These are phyloP conservation scores for Phytophthora hybrid DNA, from an alignment of 352 stramenopile species.

Conservation along the genomic window DNA sequence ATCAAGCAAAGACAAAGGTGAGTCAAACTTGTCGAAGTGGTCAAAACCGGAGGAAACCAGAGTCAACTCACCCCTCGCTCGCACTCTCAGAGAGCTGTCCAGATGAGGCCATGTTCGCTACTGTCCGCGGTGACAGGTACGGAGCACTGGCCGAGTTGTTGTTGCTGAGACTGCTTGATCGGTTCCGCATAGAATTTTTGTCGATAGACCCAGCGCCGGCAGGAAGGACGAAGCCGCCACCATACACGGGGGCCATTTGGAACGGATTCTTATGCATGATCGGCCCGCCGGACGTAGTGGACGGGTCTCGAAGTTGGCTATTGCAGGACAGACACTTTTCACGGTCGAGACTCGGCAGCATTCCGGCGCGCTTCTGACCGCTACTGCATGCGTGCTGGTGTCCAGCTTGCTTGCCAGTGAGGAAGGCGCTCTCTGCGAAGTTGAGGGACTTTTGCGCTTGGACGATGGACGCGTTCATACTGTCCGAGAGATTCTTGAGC, in stretches of 20 bases:
- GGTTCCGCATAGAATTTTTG: constrained; percentile 45
- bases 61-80: constrained; percentile 67
- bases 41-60: not conserved
- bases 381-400: constrained; percentile 50
- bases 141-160: constrained; percentile 57
- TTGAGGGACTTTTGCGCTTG: constrained; percentile 69
- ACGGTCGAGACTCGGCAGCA: constrained; percentile 79
- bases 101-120: constrained; percentile 30
- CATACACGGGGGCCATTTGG: constrained; percentile 71
- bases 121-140: constrained; percentile 40
- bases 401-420: constrained; percentile 74
- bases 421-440: constrained; percentile 75
- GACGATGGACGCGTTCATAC: constrained; percentile 84
- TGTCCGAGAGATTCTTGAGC: constrained; percentile 81
- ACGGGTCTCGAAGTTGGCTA: constrained; percentile 62
- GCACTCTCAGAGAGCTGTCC: constrained; percentile 57
- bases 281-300: constrained; percentile 19
- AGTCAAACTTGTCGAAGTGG: not conserved
- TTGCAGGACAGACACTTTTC: constrained; percentile 86
- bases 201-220: constrained; percentile 46
- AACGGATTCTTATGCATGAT: constrained; percentile 74
- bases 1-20: constrained; percentile 18
- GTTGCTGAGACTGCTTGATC: constrained; percentile 41
- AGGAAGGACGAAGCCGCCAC: constrained; percentile 74
- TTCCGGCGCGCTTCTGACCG: constrained; percentile 56